phyloP scores from a whole-genome alignment of 768 basidiomycete genomes.

The Kondoa subrosea region DNA sequence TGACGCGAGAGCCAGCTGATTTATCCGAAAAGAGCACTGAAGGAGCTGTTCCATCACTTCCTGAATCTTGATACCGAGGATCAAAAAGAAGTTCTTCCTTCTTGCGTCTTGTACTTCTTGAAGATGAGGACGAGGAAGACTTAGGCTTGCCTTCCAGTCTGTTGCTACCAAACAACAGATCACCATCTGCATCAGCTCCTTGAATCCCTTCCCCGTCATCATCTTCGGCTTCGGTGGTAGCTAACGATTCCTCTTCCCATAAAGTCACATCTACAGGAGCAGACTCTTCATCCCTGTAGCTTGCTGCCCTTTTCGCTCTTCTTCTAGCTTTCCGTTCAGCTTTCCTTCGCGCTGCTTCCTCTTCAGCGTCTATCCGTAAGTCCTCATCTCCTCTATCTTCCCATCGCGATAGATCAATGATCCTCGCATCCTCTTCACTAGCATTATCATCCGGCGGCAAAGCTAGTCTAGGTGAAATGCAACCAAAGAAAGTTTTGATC shows the following conservation, averaged over 20 bases:
- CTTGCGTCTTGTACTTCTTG: background rate
- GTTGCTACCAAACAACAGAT: background rate
- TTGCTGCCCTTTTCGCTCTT: background rate
- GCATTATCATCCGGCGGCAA: background rate
- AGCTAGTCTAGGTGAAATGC: background rate
- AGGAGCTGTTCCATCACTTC: background rate
- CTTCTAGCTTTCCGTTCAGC: background rate
- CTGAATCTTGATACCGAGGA: background rate
- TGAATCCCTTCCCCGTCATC: background rate
- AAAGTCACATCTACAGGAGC: background rate
- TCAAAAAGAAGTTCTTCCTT: background rate
- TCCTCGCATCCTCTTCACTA: background rate
- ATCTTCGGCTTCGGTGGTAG: background rate
- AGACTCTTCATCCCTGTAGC: background rate
- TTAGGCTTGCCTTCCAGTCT: background rate
- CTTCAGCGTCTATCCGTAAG: background rate
- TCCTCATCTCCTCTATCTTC: background rate
- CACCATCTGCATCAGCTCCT: background rate
- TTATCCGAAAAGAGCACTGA: background rate
- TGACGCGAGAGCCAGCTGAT: background rate
- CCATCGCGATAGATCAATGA: background rate
- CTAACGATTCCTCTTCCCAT: background rate
- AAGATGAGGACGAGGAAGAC: background rate
- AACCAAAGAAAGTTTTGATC: background rate
- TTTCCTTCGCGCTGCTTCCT: background rate